A percentile compares a stretch with the other conserved stretches of the same genome.
These are phyloP conservation scores for Endocladia muricata DNA, from an alignment of 31 red algal genomes.

Conservation along the genomic window DNA sequence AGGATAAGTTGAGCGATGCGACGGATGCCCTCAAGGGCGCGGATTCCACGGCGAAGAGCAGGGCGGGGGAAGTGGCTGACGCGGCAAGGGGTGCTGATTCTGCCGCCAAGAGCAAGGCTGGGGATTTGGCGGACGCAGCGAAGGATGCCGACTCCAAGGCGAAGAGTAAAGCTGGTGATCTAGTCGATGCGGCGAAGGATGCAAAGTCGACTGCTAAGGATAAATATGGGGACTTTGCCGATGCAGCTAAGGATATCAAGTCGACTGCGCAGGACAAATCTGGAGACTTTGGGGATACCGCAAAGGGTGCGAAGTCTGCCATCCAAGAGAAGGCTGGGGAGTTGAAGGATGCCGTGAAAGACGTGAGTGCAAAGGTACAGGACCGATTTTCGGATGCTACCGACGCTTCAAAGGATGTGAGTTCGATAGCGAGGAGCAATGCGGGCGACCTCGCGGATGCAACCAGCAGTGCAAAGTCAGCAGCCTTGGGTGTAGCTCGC, in stretches of 20 bases:
- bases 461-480: too few species aligned
- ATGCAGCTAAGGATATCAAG: neutral
- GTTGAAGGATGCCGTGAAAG: too few species aligned
- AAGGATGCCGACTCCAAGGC: neutral
- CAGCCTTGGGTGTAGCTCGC: too few species aligned
- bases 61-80: neutral
- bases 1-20: neutral
- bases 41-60: neutral
- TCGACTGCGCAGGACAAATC: neutral
- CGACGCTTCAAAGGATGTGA: too few species aligned
- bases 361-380: too few species aligned
- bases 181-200: neutral
- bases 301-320: too few species aligned
- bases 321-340: too few species aligned
- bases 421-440: too few species aligned
- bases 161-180: neutral
- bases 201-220: neutral
- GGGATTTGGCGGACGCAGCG: neutral
- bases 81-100: neutral
- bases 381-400: too few species aligned
- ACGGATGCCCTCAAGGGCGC: neutral
- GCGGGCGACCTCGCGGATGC: too few species aligned
- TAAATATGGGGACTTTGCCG: neutral
- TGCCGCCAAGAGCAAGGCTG: neutral
- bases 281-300: neutral